Conservation (phyloP, 164 flowering plant species). For the Liquidambar formosana region DNA sequence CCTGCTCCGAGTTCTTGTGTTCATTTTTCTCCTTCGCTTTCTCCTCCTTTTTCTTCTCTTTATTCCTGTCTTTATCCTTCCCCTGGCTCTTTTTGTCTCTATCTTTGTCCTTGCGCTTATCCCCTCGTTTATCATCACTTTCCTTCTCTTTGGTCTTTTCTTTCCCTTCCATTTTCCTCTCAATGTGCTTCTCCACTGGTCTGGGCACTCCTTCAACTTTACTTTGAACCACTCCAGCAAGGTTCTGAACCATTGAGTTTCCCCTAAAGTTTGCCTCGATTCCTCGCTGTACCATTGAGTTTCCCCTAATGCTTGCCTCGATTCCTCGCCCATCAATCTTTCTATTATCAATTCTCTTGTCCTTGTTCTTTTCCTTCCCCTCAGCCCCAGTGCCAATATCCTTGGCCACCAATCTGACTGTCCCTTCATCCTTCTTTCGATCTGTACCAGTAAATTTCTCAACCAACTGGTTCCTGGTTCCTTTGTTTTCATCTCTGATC, state of each 20-base stretch:
- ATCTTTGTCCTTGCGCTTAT: constrained; percentile 37
- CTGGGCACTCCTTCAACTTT: constrained; percentile 32
- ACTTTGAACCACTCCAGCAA: constrained; percentile 23
- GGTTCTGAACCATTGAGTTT: constrained; percentile 24
- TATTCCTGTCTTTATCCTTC: constrained; percentile 41
- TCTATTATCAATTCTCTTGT: constrained; percentile 32
- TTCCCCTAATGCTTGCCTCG: constrained; percentile 26
- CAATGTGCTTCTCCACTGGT: constrained; percentile 34
- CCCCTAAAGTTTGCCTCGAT: constrained; percentile 24
- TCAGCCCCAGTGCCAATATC: constrained; percentile 19
- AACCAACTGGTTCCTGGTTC: constrained; percentile 31
- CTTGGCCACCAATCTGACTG: constrained; percentile 29
- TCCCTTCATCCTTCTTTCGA: constrained; percentile 37
- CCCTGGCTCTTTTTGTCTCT: constrained; percentile 36
- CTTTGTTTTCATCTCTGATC: constrained; percentile 46
- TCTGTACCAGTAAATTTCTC: constrained; percentile 31
- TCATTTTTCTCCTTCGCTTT: constrained; percentile 40
- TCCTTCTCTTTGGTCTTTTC: constrained; percentile 34
- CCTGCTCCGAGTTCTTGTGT: constrained; percentile 30
- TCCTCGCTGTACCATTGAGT: constrained; percentile 21
- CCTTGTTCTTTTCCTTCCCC: constrained; percentile 33
- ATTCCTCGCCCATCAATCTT: constrained; percentile 27
- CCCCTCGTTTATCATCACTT: constrained; percentile 26
- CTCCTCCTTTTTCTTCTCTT: constrained; percentile 47
- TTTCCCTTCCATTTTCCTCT: constrained; percentile 24